Base-by-base conservation (phyloP, 1,139 yeast species). In the Hemisphaericaspora lyxosophila region DNA sequence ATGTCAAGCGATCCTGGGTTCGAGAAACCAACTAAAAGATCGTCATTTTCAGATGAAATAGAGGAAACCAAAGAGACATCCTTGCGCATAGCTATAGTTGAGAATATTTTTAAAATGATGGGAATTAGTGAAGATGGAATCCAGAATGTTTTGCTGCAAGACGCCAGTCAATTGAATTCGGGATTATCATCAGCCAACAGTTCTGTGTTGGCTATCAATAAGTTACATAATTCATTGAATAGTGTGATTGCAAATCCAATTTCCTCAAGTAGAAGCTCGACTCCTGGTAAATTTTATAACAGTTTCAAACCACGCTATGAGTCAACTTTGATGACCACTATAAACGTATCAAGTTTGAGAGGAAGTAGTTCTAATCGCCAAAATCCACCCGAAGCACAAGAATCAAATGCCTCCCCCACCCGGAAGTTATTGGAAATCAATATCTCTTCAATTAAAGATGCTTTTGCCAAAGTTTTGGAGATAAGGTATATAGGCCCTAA, bases 31-130 rank as follows among this genome's bases (percentile, higher is more conserved):
- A 27, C 30, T 13, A 20, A 20, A 20, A 20, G 23, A 20, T 15
- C 30, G 5, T 27, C 30, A 16, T 1, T 80, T 82, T 42, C 82
- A 8, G 80, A 77, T 22, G 82, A 80, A 34, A 50, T 60, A 7
- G 88, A 84, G 45, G 95, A 86, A 49, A 81, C 86, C 0, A 94
- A 86, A 47, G 95, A 87, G 35, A 68, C 80, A 0, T 75, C 87
- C 0, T 61, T 87, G 30, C 70, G 89, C 33, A 67, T 75, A 22
- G 89, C 95, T 0, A 62, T 92, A 3, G 77, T 85, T 5, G 96
- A 87, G 49, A 83, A 82, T 30, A 76, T 92, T 39, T 85, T 90
- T 55, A 73, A 75, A 41, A 65, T 81, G 20, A 64, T 90, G 26
- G 97, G 97, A 0, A 70, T 90, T 11, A 75, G 75, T 31, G 75